phyloP scores from a whole-genome alignment of 1,139 yeast species.

The Suhomyces coccinellae region DNA sequence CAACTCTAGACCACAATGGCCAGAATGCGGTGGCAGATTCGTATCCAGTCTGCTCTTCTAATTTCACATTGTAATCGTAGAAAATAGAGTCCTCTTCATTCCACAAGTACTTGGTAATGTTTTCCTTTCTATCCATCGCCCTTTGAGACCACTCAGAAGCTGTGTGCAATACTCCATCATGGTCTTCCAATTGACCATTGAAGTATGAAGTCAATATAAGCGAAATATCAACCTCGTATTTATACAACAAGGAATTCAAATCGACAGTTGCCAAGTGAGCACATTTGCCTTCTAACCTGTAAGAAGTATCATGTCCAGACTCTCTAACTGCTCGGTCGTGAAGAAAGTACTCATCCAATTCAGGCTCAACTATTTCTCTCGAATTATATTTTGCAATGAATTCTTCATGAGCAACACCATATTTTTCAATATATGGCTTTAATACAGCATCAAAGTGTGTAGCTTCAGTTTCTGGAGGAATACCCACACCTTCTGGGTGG shows the following conservation, averaged over 20 bases:
- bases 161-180: conserved; percentile 44
- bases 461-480: conserved; percentile 96
- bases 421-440: conserved; percentile 65
- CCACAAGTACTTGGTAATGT: conserved; percentile 78
- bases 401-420: conserved; percentile 61
- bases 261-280: conserved; percentile 92
- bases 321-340: conserved; percentile 97
- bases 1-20: conserved; percentile 85
- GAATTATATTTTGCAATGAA: conserved; percentile 71
- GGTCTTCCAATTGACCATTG: conserved; percentile 42
- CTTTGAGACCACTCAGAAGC: conserved; percentile 59
- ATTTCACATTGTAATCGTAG: conserved; percentile 78
- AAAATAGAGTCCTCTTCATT: conserved; percentile 75
- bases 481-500: conserved; percentile 85
- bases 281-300: conserved; percentile 85
- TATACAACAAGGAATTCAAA: conserved; percentile 80
- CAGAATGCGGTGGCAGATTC: conserved; percentile 92
- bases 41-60: conserved; percentile 57
- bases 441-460: conserved; percentile 80
- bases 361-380: conserved; percentile 69
- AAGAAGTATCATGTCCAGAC: conserved; percentile 94
- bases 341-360: conserved; percentile 79
- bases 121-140: conserved; percentile 55
- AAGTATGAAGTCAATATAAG: conserved; percentile 58
- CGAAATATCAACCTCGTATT: conserved; percentile 87